Base-by-base conservation (phyloP, 768 basidiomycete genomes). In the Mycena sanguinolenta region DNA sequence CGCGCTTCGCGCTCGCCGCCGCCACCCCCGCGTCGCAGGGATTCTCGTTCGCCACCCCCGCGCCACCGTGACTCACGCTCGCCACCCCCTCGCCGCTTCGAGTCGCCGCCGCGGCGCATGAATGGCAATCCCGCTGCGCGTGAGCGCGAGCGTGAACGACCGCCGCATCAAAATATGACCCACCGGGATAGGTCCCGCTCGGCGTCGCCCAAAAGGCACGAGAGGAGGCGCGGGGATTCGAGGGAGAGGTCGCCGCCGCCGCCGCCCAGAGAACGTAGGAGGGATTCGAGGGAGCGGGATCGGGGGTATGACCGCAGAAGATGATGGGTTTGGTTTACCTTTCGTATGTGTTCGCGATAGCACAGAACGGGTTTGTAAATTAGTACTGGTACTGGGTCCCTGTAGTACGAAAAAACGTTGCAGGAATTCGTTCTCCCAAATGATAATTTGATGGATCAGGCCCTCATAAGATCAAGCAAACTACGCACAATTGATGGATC, bases 281-380 rank as follows among this genome's bases (percentile, higher is more conserved):
- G 67, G 30, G 54, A 69, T 52, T 64, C 71, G 39, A 65, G 72
- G 65, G 72, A 70, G 23, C 67, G 74, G 63, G 77, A 78, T 46
- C 73, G 77, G 27, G 77, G 75, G 46, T 73, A 72, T 70, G 70
- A 70, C 62, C 77, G 75, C 17, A 62, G 63, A 57, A 65, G 61
- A 69, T 72, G 49, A 73, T 38, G n/a, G n/a, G 32, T 10, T 34
- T 34, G 10, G 32, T 34, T 34, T 34, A 34, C 32, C 32, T 34
- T 34, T 34, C 4, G 32, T 34, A 34, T 34, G 4, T 34, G 32
- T n/a, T n/a, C n/a, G n/a, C n/a, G 10, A 34, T 5, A 10, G 32
- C 32, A 34, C 32, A 34, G 32, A 34, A 34, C 4, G 32, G 32
- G 32, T 34, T 34, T 34, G 32, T 34, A 34, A 34, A 34, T 34